Conservation (phyloP, 805 yeast genomes). For the Ogataea chonburiensis region DNA sequence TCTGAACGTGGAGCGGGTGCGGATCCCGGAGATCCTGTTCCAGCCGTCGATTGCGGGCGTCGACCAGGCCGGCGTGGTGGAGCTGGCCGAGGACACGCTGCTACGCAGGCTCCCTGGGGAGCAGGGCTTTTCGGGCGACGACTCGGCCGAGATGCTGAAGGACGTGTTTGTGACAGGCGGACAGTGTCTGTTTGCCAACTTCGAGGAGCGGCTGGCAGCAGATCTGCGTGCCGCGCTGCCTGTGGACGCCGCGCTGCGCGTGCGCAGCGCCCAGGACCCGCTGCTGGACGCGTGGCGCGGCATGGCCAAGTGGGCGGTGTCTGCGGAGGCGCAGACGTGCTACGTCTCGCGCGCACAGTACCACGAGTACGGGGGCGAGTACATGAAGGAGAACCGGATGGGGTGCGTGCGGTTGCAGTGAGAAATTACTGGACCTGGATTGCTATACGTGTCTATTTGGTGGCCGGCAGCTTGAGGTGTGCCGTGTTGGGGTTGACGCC, state of each 20-base stretch:
- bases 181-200: slow-evolving; percentile 59
- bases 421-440: no score
- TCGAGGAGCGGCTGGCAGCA: slow-evolving; percentile 60
- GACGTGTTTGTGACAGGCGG: slow-evolving; percentile 91
- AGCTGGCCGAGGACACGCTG: slow-evolving; percentile 67
- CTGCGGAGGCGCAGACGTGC: slow-evolving; percentile 41
- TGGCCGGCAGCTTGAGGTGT: slow-evolving; percentile 27
- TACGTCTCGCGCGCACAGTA: slow-evolving; percentile 71
- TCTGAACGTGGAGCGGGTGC: slow-evolving; percentile 83
- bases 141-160: slow-evolving; percentile 45
- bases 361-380: slow-evolving; percentile 86
- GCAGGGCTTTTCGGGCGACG: slow-evolving; percentile 52
- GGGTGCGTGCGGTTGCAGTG: slow-evolving; percentile 43
- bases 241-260: slow-evolving; percentile 54
- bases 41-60: slow-evolving; percentile 93
- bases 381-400: slow-evolving; percentile 78
- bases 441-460: no score
- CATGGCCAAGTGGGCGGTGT: slow-evolving; percentile 74
- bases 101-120: slow-evolving; percentile 57
- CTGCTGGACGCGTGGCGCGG: slow-evolving; percentile 89
- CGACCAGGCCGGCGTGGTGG: slow-evolving; percentile 93
- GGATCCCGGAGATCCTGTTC: slow-evolving; percentile 89
- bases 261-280: slow-evolving; percentile 67
- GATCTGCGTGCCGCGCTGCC: slow-evolving; percentile 79
- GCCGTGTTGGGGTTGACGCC: slow-evolving; percentile 66